Conservation (phyloP, 805 yeast genomes). For the Aciculoconidium aculeatum region DNA sequence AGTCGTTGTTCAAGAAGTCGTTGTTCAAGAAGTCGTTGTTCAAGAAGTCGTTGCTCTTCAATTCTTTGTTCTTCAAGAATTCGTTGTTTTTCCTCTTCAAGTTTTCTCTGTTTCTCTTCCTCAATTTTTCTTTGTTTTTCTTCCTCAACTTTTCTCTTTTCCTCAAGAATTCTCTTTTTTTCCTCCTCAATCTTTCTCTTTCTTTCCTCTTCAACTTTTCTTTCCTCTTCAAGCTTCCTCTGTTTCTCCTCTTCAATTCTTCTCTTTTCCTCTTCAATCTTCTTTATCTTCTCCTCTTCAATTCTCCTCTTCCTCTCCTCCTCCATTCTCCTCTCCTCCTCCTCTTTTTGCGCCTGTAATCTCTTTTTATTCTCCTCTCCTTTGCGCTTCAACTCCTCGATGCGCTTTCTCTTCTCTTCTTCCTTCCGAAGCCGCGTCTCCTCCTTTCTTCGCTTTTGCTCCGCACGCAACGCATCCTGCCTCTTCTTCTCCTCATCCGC, state of each 20-base stretch:
- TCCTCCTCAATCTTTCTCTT: slow-evolving; percentile 7
- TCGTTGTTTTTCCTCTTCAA: slow-evolving; percentile 9
- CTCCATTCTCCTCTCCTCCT: slow-evolving; percentile 19
- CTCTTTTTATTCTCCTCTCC: slow-evolving; percentile 29
- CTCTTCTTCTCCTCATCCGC: slow-evolving; percentile 23
- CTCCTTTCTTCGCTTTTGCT: slow-evolving; percentile 35
- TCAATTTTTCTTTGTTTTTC: slow-evolving; percentile 10
- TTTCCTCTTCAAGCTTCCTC: slow-evolving; percentile 9
- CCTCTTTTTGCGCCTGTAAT: slow-evolving; percentile 25
- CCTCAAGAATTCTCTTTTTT: slow-evolving; percentile 2
- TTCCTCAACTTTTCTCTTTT: slow-evolving; percentile 10
- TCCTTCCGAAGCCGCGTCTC: slow-evolving; percentile 34
- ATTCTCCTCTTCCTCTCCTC: slow-evolving; percentile 20
- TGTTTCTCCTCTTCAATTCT: slow-evolving; percentile 8
- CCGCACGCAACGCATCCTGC: slow-evolving; percentile 31
- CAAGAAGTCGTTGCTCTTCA: slow-evolving; percentile 4
- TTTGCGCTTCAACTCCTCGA: slow-evolving; percentile 28
- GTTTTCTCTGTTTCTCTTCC: slow-evolving; percentile 5
- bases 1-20: slow-evolving; percentile 5
- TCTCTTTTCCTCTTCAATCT: slow-evolving; percentile 11
- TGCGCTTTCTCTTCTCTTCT: slow-evolving; percentile 44
- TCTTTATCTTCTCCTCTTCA: slow-evolving; percentile 22
- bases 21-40: slow-evolving; percentile 8
- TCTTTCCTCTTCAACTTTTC: slow-evolving; percentile 7
- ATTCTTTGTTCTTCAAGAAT: slow-evolving; percentile 9